Evolutionary conservation across 2,329 filamentous ascomycete species (phyloP).

Genomic region (Cladosporium austrohemisphaericum): DNA sequence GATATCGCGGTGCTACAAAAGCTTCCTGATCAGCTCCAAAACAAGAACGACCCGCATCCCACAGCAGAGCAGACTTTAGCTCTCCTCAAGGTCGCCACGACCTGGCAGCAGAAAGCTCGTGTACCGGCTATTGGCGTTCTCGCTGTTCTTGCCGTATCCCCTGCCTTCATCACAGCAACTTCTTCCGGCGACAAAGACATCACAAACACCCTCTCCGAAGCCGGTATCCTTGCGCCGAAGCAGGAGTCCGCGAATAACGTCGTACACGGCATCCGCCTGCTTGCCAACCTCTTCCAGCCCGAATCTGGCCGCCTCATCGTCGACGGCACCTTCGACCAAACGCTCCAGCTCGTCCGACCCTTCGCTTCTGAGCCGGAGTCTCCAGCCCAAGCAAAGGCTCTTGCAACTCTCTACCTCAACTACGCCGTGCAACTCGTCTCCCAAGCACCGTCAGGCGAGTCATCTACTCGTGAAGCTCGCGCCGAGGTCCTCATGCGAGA

Average conservation of each 20-base stretch:
- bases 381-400: constrained; percentile 71
- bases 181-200: constrained; percentile 54
- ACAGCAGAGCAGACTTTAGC: constrained; percentile 49
- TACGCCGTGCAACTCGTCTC: constrained; percentile 67
- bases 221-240: constrained; percentile 54
- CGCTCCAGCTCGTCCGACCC: constrained; percentile 61
- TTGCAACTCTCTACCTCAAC: constrained; percentile 81
- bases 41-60: constrained; percentile 40
- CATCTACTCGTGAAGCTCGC: constrained; percentile 28
- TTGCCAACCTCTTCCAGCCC: constrained; percentile 81
- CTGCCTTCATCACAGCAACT: constrained; percentile 60
- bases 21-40: constrained; percentile 62
- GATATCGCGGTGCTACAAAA: constrained; percentile 62
- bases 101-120: constrained; percentile 77
- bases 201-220: constrained; percentile 56
- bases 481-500: constrained; percentile 31
- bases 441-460: constrained; percentile 26
- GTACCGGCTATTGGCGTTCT: constrained; percentile 83
- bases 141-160: constrained; percentile 70
- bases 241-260: constrained; percentile 68
- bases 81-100: constrained; percentile 63
- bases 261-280: constrained; percentile 78
- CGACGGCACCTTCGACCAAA: constrained; percentile 55
- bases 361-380: constrained; percentile 52
- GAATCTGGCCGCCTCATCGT: constrained; percentile 62